Conservation (phyloP, 2,329 filamentous ascomycete genomes). For the Ceratocystis cubensis region DNA sequence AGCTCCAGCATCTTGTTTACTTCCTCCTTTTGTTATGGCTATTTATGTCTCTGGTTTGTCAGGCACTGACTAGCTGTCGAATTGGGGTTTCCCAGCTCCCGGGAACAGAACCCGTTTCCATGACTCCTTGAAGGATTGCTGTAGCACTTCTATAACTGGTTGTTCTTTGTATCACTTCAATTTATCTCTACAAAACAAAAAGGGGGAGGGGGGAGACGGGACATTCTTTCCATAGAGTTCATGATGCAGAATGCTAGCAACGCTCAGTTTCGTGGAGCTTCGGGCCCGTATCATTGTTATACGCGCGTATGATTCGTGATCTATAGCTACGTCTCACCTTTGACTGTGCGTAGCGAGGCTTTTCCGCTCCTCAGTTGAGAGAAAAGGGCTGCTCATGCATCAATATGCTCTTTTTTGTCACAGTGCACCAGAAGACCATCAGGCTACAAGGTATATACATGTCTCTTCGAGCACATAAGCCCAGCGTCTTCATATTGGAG, state of each 20-base stretch:
- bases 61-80: neutral
- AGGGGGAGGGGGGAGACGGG: neutral
- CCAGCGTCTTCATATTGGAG: neutral
- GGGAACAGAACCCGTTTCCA: neutral
- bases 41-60: neutral
- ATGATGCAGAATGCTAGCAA: neutral
- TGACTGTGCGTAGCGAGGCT: conserved; percentile 1
- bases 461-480: neutral
- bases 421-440: neutral
- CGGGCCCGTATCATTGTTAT: too few species aligned
- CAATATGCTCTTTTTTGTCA: neutral
- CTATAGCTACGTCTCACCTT: neutral
- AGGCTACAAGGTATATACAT: neutral
- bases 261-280: neutral
- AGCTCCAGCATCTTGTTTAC: neutral
- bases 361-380: neutral
- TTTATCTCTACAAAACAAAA: neutral
- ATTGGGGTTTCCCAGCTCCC: neutral
- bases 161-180: conserved; percentile 5
- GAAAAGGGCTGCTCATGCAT: neutral
- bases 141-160: conserved; percentile 1
- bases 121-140: conserved; percentile 1
- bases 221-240: neutral
- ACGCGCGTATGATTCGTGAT: neutral
- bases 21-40: neutral